Conservation (phyloP, 164 flowering plant species). For the Akebia trifoliata region DNA sequence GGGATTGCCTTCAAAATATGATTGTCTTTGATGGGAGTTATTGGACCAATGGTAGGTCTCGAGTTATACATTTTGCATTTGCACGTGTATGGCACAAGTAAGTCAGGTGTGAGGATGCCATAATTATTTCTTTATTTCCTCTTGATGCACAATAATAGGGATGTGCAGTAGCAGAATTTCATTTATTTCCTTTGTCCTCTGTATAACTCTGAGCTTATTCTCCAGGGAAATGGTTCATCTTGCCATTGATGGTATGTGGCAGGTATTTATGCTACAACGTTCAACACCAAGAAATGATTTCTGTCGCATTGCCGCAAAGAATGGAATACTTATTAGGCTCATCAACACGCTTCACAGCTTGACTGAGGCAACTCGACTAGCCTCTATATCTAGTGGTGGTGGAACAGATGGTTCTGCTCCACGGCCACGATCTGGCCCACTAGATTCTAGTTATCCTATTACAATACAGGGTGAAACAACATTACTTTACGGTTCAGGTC, state of each 20-base stretch:
- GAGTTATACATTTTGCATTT: not conserved
- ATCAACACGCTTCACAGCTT: constrained; percentile 92
- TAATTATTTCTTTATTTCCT: not conserved
- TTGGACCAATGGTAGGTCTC: not conserved
- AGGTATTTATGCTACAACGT: constrained; percentile 89
- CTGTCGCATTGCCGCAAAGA: constrained; percentile 96
- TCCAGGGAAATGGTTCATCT: constrained; percentile 99
- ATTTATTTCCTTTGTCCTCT: constrained; percentile 1
- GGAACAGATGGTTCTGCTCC: constrained; percentile 55
- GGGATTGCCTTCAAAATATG: too few relatives aligned
- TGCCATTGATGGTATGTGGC: constrained; percentile 99
- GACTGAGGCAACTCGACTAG: constrained; percentile 94
- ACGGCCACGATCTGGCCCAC: constrained; percentile 70
- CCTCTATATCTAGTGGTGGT: constrained; percentile 58
- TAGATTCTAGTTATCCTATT: constrained; percentile 48
- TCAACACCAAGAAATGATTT: constrained; percentile 93
- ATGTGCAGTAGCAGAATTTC: not conserved
- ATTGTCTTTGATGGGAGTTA: not conserved
- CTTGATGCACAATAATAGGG: too few relatives aligned
- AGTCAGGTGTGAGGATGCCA: not conserved
- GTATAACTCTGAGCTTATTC: constrained; percentile 8
- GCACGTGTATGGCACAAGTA: not conserved
- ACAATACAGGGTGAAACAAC: constrained; percentile 40
- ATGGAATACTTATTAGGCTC: constrained; percentile 86
- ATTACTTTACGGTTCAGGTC: constrained; percentile 38